phyloP scores from a whole-genome alignment of 805 yeast genomes.

The Pichia eremophila region DNA sequence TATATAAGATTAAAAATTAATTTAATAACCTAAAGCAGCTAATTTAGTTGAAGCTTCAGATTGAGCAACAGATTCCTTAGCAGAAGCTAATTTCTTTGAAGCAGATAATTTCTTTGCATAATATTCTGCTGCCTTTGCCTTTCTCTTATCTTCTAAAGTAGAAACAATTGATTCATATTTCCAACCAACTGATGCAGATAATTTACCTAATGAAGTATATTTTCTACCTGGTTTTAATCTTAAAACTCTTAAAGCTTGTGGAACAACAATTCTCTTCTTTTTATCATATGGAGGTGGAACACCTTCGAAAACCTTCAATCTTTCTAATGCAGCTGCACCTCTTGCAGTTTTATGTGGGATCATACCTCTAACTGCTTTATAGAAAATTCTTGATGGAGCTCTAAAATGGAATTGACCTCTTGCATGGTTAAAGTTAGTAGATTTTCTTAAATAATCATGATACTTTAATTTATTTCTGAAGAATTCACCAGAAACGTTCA shows the following conservation, averaged over 20 bases:
- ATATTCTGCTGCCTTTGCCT: constrained; percentile 97
- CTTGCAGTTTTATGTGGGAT: constrained; percentile 99
- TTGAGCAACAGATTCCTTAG: constrained; percentile 79
- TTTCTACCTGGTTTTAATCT: constrained; percentile 99
- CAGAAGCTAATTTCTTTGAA: constrained; percentile 83
- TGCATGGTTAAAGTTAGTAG: constrained; percentile 96
- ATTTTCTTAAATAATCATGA: constrained; percentile 99
- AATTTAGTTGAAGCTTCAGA: constrained; percentile 87
- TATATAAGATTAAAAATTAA: too few relatives aligned
- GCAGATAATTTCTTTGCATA: constrained; percentile 97
- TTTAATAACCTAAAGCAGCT: constrained; percentile 95
- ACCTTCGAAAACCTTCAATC: constrained; percentile 99
- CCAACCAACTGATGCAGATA: constrained; percentile 98
- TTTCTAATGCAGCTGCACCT: constrained; percentile 99
- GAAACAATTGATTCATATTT: constrained; percentile 97
- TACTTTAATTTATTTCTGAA: constrained; percentile 99
- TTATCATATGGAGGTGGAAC: constrained; percentile 99
- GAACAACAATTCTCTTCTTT: constrained; percentile 99
- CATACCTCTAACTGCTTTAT: constrained; percentile 99
- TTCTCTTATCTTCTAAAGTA: constrained; percentile 98
- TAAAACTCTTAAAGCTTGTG: constrained; percentile 98
- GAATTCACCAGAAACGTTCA: constrained; percentile 99
- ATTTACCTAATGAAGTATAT: constrained; percentile 96
- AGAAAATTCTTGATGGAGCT: constrained; percentile 99
- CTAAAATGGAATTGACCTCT: constrained; percentile 99